phyloP scores from a whole-genome alignment of 208 protist genomes.

The Porcisia hertigi region DNA sequence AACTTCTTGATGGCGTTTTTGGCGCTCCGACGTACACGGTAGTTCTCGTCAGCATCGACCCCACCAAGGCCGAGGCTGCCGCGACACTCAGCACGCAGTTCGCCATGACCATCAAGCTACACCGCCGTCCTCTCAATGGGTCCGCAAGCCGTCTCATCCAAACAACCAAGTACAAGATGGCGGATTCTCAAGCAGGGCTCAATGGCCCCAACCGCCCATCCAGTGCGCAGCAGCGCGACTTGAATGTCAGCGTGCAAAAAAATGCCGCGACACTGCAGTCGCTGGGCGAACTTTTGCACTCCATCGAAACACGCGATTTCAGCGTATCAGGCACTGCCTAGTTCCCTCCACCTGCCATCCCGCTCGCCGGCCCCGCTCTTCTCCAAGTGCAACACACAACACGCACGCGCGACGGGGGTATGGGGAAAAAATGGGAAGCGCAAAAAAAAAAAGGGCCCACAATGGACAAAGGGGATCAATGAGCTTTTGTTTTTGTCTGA shows the following conservation, averaged over 20 bases:
- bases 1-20: slow-evolving; percentile 25
- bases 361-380: too few species aligned
- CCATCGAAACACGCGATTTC: not conserved
- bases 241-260: slow-evolving; percentile 19
- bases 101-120: slow-evolving; percentile 17
- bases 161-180: slow-evolving; percentile 15
- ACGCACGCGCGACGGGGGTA: not conserved
- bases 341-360: not conserved
- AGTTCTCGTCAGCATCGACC: slow-evolving; percentile 33
- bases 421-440: too few species aligned
- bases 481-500: too few species aligned
- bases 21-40: slow-evolving; percentile 30
- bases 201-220: not conserved
- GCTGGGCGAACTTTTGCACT: slow-evolving; percentile 6
- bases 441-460: too few species aligned
- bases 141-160: slow-evolving; percentile 26
- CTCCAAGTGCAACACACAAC: too few species aligned
- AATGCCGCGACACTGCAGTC: slow-evolving; percentile 8
- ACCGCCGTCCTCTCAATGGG: slow-evolving; percentile 29
- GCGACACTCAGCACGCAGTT: slow-evolving; percentile 21
- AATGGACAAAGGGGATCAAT: too few species aligned
- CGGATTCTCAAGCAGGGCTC: slow-evolving; percentile 7
- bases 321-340: not conserved
- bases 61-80: slow-evolving; percentile 13
- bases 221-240: slow-evolving; percentile 11